Percentiles rank a stretch among this genome's conserved stretches.
phyloP scores from a whole-genome alignment of 2,329 filamentous ascomycete genomes.

The Blastomyces parvus region DNA sequence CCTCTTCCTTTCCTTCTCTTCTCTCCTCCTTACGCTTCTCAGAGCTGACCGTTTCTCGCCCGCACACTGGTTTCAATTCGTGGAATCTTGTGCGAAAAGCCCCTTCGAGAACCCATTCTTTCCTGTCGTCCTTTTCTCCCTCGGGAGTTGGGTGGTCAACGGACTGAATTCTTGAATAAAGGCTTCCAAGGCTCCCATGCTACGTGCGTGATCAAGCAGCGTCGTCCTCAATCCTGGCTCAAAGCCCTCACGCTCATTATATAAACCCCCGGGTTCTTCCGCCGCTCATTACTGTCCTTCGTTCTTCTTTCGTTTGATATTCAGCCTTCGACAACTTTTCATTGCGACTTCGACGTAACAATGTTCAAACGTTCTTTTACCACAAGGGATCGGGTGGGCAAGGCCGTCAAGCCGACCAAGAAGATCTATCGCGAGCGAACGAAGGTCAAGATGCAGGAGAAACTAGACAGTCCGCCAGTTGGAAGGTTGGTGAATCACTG shows the following conservation, averaged over 20 bases:
- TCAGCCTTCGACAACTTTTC: conserved; percentile 20
- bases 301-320: conserved; percentile 41
- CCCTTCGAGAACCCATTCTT: conserved; percentile 18
- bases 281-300: conserved; percentile 38
- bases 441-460: conserved; percentile 82
- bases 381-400: conserved; percentile 77
- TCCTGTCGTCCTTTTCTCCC: conserved; percentile 22
- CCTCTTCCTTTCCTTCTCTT: conserved; percentile 27
- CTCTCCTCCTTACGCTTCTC: conserved; percentile 40
- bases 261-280: conserved; percentile 31
- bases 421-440: conserved; percentile 67
- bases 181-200: conserved; percentile 49
- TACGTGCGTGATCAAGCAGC: conserved; percentile 44
- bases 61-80: conserved; percentile 21
- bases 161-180: conserved; percentile 31
- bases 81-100: conserved; percentile 41
- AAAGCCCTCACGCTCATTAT: conserved; percentile 31
- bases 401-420: conserved; percentile 68
- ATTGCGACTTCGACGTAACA: conserved; percentile 34
- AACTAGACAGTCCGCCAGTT: conserved; percentile 53
- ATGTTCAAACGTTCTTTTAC: conserved; percentile 94
- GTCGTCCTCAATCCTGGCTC: conserved; percentile 29
- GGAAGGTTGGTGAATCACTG: conserved; percentile 35
- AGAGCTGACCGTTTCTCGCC: conserved; percentile 32
- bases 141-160: conserved; percentile 19